Percentiles rank a stretch among this genome's conserved stretches.
phyloP scores from a whole-genome alignment of 305 asterid genomes.

The Euphrasia arctica region DNA sequence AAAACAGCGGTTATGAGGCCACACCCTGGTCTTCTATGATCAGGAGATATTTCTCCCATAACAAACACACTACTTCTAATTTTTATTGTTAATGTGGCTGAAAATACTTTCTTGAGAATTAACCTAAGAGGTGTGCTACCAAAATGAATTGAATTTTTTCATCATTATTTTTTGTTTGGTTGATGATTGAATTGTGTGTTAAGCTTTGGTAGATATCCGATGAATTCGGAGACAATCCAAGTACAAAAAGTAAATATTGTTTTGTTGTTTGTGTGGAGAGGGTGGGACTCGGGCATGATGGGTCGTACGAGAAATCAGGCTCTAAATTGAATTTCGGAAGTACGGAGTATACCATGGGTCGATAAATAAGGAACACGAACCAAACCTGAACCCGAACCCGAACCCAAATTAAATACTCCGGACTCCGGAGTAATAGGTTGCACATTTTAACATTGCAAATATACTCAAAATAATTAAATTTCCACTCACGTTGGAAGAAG shows the following conservation, averaged over 20 bases:
- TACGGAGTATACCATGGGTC: background rate
- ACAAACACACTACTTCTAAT: background rate
- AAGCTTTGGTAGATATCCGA: constrained; percentile 19
- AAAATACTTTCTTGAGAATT: constrained; percentile 1
- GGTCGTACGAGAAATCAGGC: constrained; percentile 27
- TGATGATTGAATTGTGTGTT: constrained; percentile 8
- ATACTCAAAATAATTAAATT: no score
- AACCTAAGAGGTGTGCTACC: background rate
- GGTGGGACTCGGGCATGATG: constrained; percentile 17
- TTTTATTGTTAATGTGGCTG: background rate
- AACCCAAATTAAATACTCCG: no score
- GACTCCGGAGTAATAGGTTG: no score
- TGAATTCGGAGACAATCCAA: constrained; percentile 19
- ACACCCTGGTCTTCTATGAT: constrained; percentile 60
- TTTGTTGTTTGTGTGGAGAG: constrained; percentile 31
- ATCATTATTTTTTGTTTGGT: background rate
- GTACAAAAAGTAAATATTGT: background rate
- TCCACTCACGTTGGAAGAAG: no score
- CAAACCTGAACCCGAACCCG: no score
- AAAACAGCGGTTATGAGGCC: constrained; percentile 69
- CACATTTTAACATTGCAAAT: no score
- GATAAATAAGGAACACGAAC: no score
- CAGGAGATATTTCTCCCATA: constrained; percentile 64
- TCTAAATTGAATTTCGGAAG: constrained; percentile 18
- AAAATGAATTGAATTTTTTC: background rate